A percentile compares a stretch with the other conserved stretches of the same genome.
Conservation (phyloP, 768 basidiomycete genomes). For the Hydnum rufescens region DNA sequence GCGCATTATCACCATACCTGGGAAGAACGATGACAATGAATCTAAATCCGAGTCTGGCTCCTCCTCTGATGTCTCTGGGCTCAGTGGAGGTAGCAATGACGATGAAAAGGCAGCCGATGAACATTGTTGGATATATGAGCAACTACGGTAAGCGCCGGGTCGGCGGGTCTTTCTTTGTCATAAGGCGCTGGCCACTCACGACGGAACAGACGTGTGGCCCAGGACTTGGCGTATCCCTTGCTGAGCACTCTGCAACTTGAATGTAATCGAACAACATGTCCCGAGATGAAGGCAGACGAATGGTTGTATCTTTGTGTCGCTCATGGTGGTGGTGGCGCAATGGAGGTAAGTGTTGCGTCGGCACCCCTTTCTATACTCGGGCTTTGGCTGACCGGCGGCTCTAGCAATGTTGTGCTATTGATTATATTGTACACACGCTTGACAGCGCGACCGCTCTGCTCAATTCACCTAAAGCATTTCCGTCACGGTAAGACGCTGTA, state of each 20-base stretch:
- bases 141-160: slow-evolving; percentile 25
- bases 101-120: slow-evolving; percentile 49
- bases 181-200: slow-evolving; percentile 15
- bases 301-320: slow-evolving; percentile 95
- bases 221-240: slow-evolving; percentile 69
- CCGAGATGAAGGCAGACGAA: slow-evolving; percentile 98
- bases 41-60: neutral
- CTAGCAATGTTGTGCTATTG: slow-evolving; percentile 90
- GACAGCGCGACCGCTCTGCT: slow-evolving; percentile 85
- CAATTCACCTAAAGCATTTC: slow-evolving; percentile 80
- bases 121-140: slow-evolving; percentile 70
- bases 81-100: slow-evolving; percentile 17
- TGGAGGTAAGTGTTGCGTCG: slow-evolving; percentile 38
- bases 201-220: slow-evolving; percentile 50
- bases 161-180: slow-evolving; percentile 8
- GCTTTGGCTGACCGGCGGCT: neutral
- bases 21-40: slow-evolving; percentile 10
- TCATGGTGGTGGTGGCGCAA: slow-evolving; percentile 70
- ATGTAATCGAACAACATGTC: slow-evolving; percentile 71
- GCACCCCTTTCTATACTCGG: neutral
- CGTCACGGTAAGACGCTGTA: slow-evolving; percentile 44
- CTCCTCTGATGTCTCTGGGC: neutral
- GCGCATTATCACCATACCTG: slow-evolving; percentile 58
- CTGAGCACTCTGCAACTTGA: slow-evolving; percentile 72
- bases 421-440: slow-evolving; percentile 83